These are phyloP conservation scores for Crithidia sp. DNA, from an alignment of 208 protist genomes.

Conservation along the genomic window DNA sequence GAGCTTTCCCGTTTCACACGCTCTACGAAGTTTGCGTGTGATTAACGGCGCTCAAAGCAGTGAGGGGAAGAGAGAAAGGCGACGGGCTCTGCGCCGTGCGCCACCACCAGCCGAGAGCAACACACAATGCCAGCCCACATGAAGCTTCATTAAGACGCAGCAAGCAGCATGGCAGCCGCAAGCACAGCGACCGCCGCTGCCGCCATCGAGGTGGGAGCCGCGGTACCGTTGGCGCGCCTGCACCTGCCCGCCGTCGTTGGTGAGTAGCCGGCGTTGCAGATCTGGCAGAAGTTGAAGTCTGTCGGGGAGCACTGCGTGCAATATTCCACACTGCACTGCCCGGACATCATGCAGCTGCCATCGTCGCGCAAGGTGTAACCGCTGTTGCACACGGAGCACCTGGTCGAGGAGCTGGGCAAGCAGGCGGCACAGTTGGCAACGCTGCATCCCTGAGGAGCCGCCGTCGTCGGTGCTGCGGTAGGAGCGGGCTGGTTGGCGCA, in stretches of 20 bases:
- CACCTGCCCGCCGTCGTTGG: not conserved
- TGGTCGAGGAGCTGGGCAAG: not conserved
- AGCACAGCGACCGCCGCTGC: not conserved
- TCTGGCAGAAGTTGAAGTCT: not conserved
- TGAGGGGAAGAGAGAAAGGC: no score
- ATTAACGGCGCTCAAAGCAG: no score
- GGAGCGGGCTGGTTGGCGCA: not conserved
- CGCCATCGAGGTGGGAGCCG: not conserved
- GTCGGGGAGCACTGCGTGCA: not conserved
- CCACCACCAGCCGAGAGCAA: no score
- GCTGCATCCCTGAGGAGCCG: not conserved
- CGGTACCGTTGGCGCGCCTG: not conserved
- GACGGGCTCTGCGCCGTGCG: no score
- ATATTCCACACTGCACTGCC: not conserved
- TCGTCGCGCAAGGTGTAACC: not conserved
- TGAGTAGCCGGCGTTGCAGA: not conserved
- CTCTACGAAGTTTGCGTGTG: no score
- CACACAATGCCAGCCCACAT: no score
- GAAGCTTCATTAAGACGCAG: no score
- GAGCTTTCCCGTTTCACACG: no score
- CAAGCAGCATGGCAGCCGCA: not conserved
- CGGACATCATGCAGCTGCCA: constrained; percentile 8
- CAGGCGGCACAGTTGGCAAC: not conserved
- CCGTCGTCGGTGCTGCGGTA: not conserved
- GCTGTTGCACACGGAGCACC: not conserved